These are phyloP conservation scores for Prosopis cineraria DNA, from an alignment of 306 rosid genomes.

Conservation along the genomic window DNA sequence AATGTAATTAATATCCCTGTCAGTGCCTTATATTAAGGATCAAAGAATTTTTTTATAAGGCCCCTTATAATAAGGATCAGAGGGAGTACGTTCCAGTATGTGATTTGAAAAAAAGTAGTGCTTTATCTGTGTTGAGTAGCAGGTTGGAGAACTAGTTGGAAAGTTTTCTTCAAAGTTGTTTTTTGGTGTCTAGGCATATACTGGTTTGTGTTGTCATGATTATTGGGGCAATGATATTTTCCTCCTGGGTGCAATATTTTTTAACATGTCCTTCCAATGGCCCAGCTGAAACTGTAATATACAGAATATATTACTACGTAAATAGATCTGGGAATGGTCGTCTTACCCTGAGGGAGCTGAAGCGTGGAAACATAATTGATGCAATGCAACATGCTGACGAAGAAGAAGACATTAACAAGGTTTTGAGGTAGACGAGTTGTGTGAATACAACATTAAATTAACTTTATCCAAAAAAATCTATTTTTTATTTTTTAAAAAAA, in stretches of 20 bases:
- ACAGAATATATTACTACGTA: conserved; percentile 94
- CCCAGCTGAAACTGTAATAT: conserved; percentile 99
- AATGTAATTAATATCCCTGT: too few relatives aligned
- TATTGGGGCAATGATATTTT: conserved; percentile 28
- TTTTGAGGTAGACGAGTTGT: conserved; percentile 70
- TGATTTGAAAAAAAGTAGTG: not conserved
- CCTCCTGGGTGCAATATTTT: conserved; percentile 17
- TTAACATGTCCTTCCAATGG: conserved; percentile 50
- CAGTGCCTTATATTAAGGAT: too few relatives aligned
- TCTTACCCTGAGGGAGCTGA: conserved; percentile 93
- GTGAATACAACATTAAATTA: conserved; percentile 25
- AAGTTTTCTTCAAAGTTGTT: conserved; percentile 17
- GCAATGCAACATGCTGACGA: conserved; percentile 99
- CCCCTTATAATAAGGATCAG: too few relatives aligned
- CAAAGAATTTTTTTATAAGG: too few relatives aligned
- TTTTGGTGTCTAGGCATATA: conserved; percentile 4
- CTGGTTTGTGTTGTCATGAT: conserved; percentile 17
- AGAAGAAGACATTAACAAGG: conserved; percentile 99
- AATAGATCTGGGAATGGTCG: conserved; percentile 90
- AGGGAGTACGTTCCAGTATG: too few relatives aligned
- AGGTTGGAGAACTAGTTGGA: conserved; percentile 10
- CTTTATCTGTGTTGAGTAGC: not conserved
- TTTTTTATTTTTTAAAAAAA: not conserved
- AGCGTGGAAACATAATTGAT: conserved; percentile 93
- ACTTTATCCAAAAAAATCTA: conserved; percentile 3